A percentile compares a stretch with the other conserved stretches of the same genome.
phyloP scores from a whole-genome alignment of 441 rosid species.

The Bruguiera hainesii region DNA sequence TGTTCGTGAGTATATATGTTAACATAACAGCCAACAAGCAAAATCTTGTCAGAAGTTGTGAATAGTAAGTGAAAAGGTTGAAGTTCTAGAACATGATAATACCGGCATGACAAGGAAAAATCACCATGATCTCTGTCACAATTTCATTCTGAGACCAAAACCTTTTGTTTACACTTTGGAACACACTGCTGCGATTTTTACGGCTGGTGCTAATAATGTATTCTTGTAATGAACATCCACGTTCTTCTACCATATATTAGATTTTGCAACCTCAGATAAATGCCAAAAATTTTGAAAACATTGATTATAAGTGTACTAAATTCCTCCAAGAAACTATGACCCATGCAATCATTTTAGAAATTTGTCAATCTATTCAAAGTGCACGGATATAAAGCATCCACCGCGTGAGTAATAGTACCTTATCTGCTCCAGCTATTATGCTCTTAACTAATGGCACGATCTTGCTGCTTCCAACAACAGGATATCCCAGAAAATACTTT shows the following conservation, averaged over 20 bases:
- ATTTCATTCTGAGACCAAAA: background rate
- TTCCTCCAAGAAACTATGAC: background rate
- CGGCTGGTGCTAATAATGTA: background rate
- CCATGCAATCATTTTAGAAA: slow-evolving; percentile 10
- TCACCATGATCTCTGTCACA: background rate
- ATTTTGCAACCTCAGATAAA: background rate
- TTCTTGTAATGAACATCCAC: background rate
- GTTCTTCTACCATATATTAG: background rate
- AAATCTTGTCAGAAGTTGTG: slow-evolving; percentile 2
- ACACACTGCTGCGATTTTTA: background rate
- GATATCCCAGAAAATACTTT: slow-evolving; percentile 90
- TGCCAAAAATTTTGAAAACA: background rate
- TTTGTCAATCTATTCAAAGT: background rate
- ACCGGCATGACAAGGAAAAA: slow-evolving; percentile 2
- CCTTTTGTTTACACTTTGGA: background rate
- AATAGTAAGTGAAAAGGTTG: slow-evolving; percentile 2
- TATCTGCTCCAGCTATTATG: slow-evolving; percentile 79
- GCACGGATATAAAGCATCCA: slow-evolving; percentile 2
- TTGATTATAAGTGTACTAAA: no score
- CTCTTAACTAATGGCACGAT: slow-evolving; percentile 86
- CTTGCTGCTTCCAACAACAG: slow-evolving; percentile 72
- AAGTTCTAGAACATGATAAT: background rate
- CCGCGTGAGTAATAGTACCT: slow-evolving; percentile 41
- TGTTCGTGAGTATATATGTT: slow-evolving; percentile 4
- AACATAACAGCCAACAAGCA: background rate